Conservation (phyloP, 192 early-diverging fungal genomes). For the Mortierella antarctica region DNA sequence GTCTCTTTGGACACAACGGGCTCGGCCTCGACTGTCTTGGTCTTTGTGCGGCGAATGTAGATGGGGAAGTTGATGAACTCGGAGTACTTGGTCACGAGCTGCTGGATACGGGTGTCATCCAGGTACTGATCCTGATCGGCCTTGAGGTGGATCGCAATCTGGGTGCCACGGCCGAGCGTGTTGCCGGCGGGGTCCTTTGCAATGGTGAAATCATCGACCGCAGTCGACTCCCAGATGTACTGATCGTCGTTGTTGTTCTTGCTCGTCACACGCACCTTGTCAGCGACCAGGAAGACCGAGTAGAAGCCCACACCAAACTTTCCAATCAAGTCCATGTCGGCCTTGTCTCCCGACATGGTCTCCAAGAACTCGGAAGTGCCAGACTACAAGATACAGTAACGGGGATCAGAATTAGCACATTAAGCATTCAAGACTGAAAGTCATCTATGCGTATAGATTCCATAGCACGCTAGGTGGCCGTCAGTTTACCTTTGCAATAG, state of each 20-base stretch:
- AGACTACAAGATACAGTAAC: conserved; percentile 55
- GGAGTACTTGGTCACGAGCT: conserved; percentile 87
- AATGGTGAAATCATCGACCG: conserved; percentile 92
- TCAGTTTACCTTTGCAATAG: conserved; percentile 84
- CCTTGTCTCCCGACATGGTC: conserved; percentile 81
- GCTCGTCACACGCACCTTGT: conserved; percentile 91
- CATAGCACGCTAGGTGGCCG: background rate
- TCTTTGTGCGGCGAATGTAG: conserved; percentile 75
- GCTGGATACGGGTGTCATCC: conserved; percentile 71
- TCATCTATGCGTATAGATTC: too few species aligned
- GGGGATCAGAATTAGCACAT: background rate
- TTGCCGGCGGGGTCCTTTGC: conserved; percentile 90
- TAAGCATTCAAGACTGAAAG: too few species aligned
- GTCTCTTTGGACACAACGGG: conserved; percentile 34
- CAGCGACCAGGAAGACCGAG: conserved; percentile 95
- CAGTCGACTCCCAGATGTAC: conserved; percentile 94
- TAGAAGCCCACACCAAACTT: conserved; percentile 99
- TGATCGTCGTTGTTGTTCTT: conserved; percentile 92
- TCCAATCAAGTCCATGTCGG: conserved; percentile 86
- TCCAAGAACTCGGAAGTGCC: conserved; percentile 93
- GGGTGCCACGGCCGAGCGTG: conserved; percentile 93
- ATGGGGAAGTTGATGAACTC: conserved; percentile 99
- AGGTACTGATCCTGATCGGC: conserved; percentile 88
- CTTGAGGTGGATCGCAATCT: conserved; percentile 93
- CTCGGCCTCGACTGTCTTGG: conserved; percentile 63